Base-by-base conservation (phyloP, 164 flowering plant genomes). In the Nelumbo lutea region DNA sequence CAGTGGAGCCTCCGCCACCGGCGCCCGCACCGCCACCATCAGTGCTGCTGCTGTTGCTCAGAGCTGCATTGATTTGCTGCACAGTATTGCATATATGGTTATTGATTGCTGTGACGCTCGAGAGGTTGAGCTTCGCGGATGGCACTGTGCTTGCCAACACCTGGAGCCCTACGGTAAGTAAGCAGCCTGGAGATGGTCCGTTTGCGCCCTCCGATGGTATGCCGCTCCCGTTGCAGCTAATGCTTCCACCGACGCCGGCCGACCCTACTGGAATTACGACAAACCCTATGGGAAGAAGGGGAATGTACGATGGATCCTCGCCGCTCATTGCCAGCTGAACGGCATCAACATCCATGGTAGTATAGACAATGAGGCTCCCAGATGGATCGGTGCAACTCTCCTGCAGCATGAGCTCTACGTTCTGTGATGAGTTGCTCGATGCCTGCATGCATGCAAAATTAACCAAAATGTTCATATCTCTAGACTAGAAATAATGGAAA, bases 311-410 rank as follows among this genome's bases (percentile, higher is more conserved):
- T 2, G 93, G 91, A 61, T 95, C 96, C 68, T 90, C 97, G 4
- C 94, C 91, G 64, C 74, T 87, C 96, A 95, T 90, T 8, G 91
- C 90, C 0, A 84, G 81, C 73, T 90, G 93, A 45, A 91, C 70
- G 1, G 92, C 77, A 47, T 90, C 88, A 0, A 92, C 93, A 40
- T 90, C 93, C 38, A 95, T 70, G n/a, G 88, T 85, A 50, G 92
- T 67, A 86, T 88, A 92, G 39, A 88, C 94, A 0, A 95, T 84
- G 5, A 90, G 78, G 80, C 97, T 85, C n/a, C 93, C 92, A 0
- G 92, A 78, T 0, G 80, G 77, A 68, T 95, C 97, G 3, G 88
- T 89, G 88, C 91, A 85, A 80, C 97, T 95, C 80, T 95, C 98
- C 68, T 90, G 97, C 68, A 95, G 88, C 84, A 95, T 82, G 13